These are phyloP conservation scores for Cyberlindnera euphorbiae DNA, from an alignment of 805 yeast genomes.

Conservation along the genomic window DNA sequence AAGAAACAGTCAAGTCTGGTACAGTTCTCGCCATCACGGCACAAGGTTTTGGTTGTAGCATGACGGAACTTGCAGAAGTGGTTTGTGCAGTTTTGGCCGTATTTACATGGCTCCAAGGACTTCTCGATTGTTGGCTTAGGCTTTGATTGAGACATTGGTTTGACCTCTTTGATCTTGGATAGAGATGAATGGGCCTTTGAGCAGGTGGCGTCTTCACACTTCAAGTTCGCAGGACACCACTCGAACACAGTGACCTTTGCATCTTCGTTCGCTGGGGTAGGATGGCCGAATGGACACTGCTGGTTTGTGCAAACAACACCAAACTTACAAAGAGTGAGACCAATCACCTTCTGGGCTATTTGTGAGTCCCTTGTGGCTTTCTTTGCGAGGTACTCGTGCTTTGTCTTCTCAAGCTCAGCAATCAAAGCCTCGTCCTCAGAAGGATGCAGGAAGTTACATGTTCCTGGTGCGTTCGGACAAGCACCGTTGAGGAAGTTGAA, in stretches of 20 bases:
- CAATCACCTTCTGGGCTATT: conserved; percentile 32
- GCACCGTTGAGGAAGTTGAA: conserved; percentile 56
- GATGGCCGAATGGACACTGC: conserved; percentile 85
- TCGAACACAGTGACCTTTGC: conserved; percentile 63
- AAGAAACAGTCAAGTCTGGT: conserved; percentile 76
- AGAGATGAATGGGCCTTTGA: conserved; percentile 82
- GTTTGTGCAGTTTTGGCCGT: conserved; percentile 71
- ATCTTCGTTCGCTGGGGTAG: conserved; percentile 77
- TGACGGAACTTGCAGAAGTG: conserved; percentile 79
- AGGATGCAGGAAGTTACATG: conserved; percentile 80
- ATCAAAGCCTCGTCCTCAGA: conserved; percentile 76
- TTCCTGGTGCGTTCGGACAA: conserved; percentile 75
- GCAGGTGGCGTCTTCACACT: conserved; percentile 60
- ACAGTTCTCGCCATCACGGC: conserved; percentile 81
- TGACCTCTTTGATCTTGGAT: conserved; percentile 37
- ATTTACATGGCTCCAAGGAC: conserved; percentile 78
- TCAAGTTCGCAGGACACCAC: conserved; percentile 74
- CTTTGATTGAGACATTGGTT: conserved; percentile 23
- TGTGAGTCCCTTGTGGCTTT: conserved; percentile 29
- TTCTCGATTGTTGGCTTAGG: conserved; percentile 33
- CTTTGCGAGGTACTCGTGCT: conserved; percentile 42
- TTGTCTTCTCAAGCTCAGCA: conserved; percentile 61
- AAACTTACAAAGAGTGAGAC: conserved; percentile 67
- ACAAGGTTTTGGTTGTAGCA: conserved; percentile 65
- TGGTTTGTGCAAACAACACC: conserved; percentile 73